These are phyloP conservation scores for Centaurea solstitialis DNA, from an alignment of 129 eudicot species.

Conservation along the genomic window DNA sequence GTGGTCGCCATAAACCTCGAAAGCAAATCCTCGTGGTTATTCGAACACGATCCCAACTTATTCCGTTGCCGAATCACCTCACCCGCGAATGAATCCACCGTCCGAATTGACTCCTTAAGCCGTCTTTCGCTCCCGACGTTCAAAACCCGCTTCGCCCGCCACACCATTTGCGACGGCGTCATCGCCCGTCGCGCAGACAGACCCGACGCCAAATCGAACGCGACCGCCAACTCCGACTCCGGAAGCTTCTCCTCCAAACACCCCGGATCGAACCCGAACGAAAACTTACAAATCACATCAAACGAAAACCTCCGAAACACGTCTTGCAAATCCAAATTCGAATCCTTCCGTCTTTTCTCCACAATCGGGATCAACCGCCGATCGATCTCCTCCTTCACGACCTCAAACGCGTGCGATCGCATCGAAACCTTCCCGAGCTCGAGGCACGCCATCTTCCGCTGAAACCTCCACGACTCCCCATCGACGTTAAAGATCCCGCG, in stretches of 20 bases:
- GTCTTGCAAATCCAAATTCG: conserved; percentile 83
- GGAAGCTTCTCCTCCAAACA: conserved; percentile 54
- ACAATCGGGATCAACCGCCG: conserved; percentile 52
- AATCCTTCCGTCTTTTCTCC: conserved; percentile 1
- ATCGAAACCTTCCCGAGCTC: conserved; percentile 65
- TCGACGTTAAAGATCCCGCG: conserved; percentile 87
- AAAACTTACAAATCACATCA: conserved; percentile 65
- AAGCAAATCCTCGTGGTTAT: conserved; percentile 58
- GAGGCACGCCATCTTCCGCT: conserved; percentile 68
- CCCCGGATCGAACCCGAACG: conserved; percentile 76
- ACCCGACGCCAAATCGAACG: conserved; percentile 71
- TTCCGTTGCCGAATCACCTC: conserved; percentile 56
- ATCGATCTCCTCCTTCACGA: conserved; percentile 49
- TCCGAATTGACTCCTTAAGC: conserved; percentile 43
- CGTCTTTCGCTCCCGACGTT: conserved; percentile 61
- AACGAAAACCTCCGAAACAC: conserved; percentile 72
- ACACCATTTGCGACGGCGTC: conserved; percentile 48
- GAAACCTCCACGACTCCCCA: conserved; percentile 79
- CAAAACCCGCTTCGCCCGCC: conserved; percentile 66
- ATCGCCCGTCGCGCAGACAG: conserved; percentile 78
- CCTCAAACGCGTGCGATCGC: conserved; percentile 53
- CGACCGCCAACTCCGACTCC: conserved; percentile 48
- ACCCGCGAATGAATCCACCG: conserved; percentile 53
- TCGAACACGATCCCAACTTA: conserved; percentile 36
- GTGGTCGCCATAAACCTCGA: conserved; percentile 70